Evolutionary conservation across 345 rosid species (phyloP), one percentile per base, ranked within the genome.

Genomic region (Eucalyptus cloeziana): DNA sequence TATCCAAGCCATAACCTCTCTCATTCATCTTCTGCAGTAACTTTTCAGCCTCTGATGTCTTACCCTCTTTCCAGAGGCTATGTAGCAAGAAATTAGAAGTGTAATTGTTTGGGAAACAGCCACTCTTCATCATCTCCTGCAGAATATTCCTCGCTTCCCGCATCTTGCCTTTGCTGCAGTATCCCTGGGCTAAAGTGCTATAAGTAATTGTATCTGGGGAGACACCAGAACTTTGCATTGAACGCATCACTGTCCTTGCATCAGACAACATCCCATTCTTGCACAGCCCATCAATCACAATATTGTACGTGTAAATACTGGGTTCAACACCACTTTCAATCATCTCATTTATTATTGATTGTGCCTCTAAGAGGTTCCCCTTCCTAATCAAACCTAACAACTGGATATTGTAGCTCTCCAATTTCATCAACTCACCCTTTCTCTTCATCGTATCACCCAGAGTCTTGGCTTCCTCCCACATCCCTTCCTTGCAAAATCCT

Each of bases 81-180:
- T 96, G 94, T 87, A 97, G 96, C 93, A 98, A 92, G 92, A 96
- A 94, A 88, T 98, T 98, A 89, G 98, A 98, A 76, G 95, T 95
- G 86, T 94, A 94, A 89, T 92, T 91, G 91, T 94, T 97, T 25
- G 99, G 99, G 76, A 90, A 90, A 92, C 96, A 97, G 86, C 92
- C 92, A 89, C 91, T 94, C 89, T 88, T 92, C 90, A 88, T 94
- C 99, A 98, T 97, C 90, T 96, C 96, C 86, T 94, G 95, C 89
- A 98, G 91, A 91, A 98, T 58, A 89, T 89, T 92, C 69, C 94
- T 94, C 64, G 96, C 99, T 90, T 94, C 94, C 49, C 86, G 90
- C 33, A 92, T 94, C 93, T 92, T 95, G 88, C 97, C 96, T 64
- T 92, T 91, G 87, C 93, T 89, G 92, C 97, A 98, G 87, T 94